phyloP scores from a whole-genome alignment of 192 early-diverging fungal genomes.

The Gaertneriomyces sp. region DNA sequence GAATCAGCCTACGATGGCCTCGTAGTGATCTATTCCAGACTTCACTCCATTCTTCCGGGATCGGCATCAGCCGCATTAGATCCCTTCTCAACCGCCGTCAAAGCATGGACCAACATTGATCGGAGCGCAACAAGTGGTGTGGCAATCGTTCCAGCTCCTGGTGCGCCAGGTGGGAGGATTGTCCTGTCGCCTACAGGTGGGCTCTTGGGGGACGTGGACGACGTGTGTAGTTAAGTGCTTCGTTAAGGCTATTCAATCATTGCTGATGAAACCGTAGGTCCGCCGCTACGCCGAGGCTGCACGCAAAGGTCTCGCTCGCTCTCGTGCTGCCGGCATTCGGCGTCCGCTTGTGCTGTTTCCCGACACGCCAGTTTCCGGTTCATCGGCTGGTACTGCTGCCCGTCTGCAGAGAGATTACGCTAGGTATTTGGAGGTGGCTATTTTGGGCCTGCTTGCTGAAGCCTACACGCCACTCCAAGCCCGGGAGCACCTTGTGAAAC shows the following conservation, averaged over 20 bases:
- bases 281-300: conserved; percentile 69
- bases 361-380: conserved; percentile 37
- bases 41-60: neutral
- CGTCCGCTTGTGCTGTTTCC: conserved; percentile 62
- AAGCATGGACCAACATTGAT: conserved; percentile 3
- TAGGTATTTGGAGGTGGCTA: conserved; percentile 67
- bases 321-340: conserved; percentile 60
- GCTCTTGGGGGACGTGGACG: conserved; percentile 71
- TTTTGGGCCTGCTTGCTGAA: conserved; percentile 69
- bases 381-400: neutral
- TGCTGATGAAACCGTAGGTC: conserved; percentile 11
- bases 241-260: too few species aligned
- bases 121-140: neutral
- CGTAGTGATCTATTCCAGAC: conserved; percentile 18
- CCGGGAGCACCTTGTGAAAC: conserved; percentile 60
- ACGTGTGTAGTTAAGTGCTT: conserved; percentile 32
- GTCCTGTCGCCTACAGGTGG: conserved; percentile 75
- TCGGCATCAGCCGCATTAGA: neutral
- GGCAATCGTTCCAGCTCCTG: neutral
- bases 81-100: conserved; percentile 3
- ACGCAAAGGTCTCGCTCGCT: conserved; percentile 61
- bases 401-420: conserved; percentile 52
- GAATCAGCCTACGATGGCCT: conserved; percentile 21
- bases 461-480: conserved; percentile 77
- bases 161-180: conserved; percentile 61